Percentiles rank a stretch among this genome's conserved stretches.
Conservation (phyloP, 192 early-diverging fungal species). For the Borealophlyctis nickersoniae region DNA sequence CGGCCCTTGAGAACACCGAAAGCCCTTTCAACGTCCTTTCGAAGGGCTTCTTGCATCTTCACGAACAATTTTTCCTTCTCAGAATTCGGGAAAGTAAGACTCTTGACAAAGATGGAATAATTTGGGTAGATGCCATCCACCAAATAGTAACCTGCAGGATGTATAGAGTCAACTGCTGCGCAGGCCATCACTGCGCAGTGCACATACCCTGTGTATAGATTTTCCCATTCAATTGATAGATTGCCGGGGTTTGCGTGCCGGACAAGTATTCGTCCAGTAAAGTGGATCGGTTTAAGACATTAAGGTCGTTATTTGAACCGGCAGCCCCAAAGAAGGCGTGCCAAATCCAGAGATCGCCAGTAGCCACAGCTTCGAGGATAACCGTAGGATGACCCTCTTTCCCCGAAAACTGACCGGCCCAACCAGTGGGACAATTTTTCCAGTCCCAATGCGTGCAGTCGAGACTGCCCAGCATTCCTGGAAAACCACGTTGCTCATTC, state of each 20-base stretch:
- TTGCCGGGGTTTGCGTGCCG: not conserved
- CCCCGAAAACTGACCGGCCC: conserved; percentile 12
- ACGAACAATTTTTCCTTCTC: conserved; percentile 2
- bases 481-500: conserved; percentile 22
- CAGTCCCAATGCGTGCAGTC: conserved; percentile 30
- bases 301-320: conserved; percentile 26
- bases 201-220: not conserved
- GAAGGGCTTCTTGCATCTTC: conserved; percentile 14
- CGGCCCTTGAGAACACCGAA: conserved; percentile 20
- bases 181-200: not conserved
- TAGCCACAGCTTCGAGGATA: conserved; percentile 20
- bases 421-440: conserved; percentile 10
- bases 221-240: not conserved
- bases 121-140: conserved; percentile 19
- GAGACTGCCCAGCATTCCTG: conserved; percentile 29
- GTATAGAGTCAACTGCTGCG: not conserved
- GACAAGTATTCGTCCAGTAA: conserved; percentile 6
- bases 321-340: conserved; percentile 26
- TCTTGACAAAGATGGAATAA: conserved; percentile 13
- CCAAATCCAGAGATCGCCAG: conserved; percentile 26
- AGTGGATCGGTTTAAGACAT: conserved; percentile 9
- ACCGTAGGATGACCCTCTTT: conserved; percentile 20
- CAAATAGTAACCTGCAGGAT: conserved; percentile 14
- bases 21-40: conserved; percentile 20
- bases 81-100: not conserved